These are phyloP conservation scores for Mycosphaerelloides madeirae DNA, from an alignment of 2,329 filamentous ascomycete species.

Conservation along the genomic window DNA sequence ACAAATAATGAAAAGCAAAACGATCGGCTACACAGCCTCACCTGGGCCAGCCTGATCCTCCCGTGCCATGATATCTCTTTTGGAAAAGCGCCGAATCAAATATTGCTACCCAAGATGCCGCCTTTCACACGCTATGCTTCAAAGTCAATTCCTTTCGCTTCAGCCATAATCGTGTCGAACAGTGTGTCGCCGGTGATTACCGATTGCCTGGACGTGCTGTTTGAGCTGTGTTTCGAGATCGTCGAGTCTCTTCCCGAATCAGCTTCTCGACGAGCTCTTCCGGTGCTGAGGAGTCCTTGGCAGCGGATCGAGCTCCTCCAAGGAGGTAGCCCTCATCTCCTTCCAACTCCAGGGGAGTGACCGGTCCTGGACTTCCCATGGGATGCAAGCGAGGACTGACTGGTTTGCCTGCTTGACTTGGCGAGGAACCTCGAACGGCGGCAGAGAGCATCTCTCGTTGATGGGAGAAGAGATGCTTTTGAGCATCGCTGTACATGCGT, in stretches of 20 bases:
- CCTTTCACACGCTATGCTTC: too few relatives aligned
- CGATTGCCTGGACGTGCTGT: too few relatives aligned
- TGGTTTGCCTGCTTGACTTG: conserved; percentile 34
- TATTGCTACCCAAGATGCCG: too few relatives aligned
- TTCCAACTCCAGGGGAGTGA: conserved; percentile 51
- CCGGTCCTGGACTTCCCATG: conserved; percentile 48
- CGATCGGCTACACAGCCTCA: too few relatives aligned
- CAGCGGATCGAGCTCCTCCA: conserved; percentile 36
- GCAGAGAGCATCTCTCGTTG: conserved; percentile 40
- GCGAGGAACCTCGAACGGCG: conserved; percentile 19
- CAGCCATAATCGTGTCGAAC: too few relatives aligned
- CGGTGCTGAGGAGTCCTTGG: conserved; percentile 14
- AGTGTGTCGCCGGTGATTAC: too few relatives aligned
- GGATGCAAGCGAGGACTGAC: conserved; percentile 47
- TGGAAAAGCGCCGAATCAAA: too few relatives aligned
- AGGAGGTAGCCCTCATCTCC: conserved; percentile 41
- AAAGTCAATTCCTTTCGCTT: too few relatives aligned
- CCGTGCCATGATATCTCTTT: too few relatives aligned
- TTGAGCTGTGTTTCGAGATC: conserved; percentile 8
- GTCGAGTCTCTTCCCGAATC: conserved; percentile 42
- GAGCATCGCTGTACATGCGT: conserved; percentile 45
- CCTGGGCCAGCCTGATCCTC: too few relatives aligned
- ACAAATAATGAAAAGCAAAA: too few relatives aligned
- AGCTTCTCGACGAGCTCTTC: conserved; percentile 45
- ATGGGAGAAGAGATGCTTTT: conserved; percentile 46